Evolutionary conservation across 2,329 filamentous ascomycete species (phyloP), one percentile per base, ranked within the genome.

Genomic region (Ceratocystis huliohia): DNA sequence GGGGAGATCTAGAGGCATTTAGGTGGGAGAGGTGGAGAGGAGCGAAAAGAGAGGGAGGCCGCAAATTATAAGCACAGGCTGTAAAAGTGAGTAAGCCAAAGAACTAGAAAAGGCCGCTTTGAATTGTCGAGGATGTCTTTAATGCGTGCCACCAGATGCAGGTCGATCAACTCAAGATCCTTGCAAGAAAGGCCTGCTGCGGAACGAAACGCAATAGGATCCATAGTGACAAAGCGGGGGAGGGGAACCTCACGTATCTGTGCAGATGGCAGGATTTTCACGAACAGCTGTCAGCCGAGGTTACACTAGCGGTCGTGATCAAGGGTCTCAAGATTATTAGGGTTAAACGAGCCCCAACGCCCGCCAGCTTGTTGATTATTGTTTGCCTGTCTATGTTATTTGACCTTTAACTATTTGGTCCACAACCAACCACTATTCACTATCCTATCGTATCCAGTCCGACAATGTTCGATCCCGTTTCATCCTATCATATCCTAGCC

Each of bases 1-100:
- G 57, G 69, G 67, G 41, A 68, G 65, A 48, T 62, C 25, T 20
- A 67, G 61, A 44, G 64, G 59, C 64, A 66, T 68, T 53, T 50
- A 41, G 7, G 37, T 41, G 50, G 25, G 53, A 15, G 22, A 30
- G 13, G 1, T 2, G 46, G 22, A 28, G 28, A 17, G 25, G 56
- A 17, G 6, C 25, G 8, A 17, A 17, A 28, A 5, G 56, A 17
- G 57, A 7, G 25, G 30, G 56, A 41, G 37, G 10, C 10, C 37
- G 10, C 37, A 41, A 41, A 1, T 41, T 13, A 41, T 13, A 41
- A 41, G 10, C 37, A 10, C 37, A 13, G 37, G 37, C 1, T 13
- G 37, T 41, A 41, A 41, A 41, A 13, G 10, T 41, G 37, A 41
- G 37, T 10, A 41, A 41, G 37, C 2, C 37, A 41, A 41, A 41